Base-by-base conservation (phyloP, 2,329 filamentous ascomycete species). In the Exophiala viscosa region DNA sequence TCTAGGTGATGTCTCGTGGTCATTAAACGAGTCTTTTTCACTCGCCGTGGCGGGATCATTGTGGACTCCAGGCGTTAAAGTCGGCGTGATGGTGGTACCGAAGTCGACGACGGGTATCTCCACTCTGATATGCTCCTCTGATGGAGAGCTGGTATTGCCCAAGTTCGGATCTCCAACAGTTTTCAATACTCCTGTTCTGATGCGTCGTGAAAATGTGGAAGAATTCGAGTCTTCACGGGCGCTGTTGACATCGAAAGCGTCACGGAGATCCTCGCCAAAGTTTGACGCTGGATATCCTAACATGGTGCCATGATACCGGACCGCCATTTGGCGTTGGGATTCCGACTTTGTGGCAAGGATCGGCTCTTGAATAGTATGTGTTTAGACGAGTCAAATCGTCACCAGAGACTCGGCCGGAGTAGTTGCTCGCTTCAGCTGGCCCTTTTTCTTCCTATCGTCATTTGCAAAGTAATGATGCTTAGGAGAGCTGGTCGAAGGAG, bases 51-150 rank as follows among this genome's bases (percentile, higher is more conserved):
- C 75, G n/a, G 81, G 80, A 7, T 79, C 76, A 60, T 74, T 76
- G 14, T 71, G 74, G 23, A 28, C 23, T 32, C 57, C 60, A 33
- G 61, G 61, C 39, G 73, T 73, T 23, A 81, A 78, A 55, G 73
- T 74, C 52, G 90, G 86, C 54, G 87, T 85, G 62, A 88, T 73
- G 0, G 91, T 96, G 5, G 86, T 89, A 0, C 92, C 92, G 70
- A 96, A 96, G 67, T 96, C 85, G 57, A 96, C 81, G 3, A 79
- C 73, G 1, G 89, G 88, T 55, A 95, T 83, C 11, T 73, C 72
- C 34, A 66, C 59, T 31, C 64, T 64, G 17, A 59, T 41, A 14
- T 66, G 58, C 34, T 70, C 65, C 38, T 69, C 66, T 41, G 69
- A 62, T 43, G 66, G 62, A 59, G 76, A 76, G 54, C 66, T 73